A percentile compares a stretch with the other conserved stretches of the same genome.
These are phyloP conservation scores for Urtica urens DNA, from an alignment of 306 rosid genomes.

Conservation along the genomic window DNA sequence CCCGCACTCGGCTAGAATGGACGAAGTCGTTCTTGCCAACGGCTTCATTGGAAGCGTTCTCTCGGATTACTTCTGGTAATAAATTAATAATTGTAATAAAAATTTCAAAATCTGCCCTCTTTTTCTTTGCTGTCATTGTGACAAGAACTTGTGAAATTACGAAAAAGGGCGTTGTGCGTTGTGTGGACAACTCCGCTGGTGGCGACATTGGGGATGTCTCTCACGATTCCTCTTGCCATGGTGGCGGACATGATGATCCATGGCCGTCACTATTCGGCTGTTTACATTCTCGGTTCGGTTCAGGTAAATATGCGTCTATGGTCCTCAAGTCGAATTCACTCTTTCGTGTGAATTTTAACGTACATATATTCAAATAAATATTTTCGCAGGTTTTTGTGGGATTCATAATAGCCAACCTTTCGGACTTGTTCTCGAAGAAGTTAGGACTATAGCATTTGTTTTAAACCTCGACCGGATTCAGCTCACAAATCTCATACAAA, in stretches of 20 bases:
- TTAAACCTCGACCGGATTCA: background rate
- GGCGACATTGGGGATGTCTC: slow-evolving; percentile 98
- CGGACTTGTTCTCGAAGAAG: slow-evolving; percentile 56
- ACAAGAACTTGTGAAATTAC: slow-evolving; percentile 8
- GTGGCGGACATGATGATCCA: slow-evolving; percentile 94
- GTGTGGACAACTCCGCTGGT: slow-evolving; percentile 99
- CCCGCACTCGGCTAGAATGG: slow-evolving; percentile 68
- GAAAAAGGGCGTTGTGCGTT: slow-evolving; percentile 78
- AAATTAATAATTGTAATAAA: no score
- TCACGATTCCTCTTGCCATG: slow-evolving; percentile 98
- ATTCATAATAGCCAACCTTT: slow-evolving; percentile 83
- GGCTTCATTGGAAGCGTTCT: slow-evolving; percentile 93
- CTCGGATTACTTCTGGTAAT: slow-evolving; percentile 94
- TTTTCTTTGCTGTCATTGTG: slow-evolving; percentile 11
- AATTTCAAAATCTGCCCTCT: slow-evolving; percentile 2
- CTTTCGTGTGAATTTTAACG: slow-evolving; percentile 2
- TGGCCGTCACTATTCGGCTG: slow-evolving; percentile 80
- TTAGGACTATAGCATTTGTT: slow-evolving; percentile 46
- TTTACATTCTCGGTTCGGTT: slow-evolving; percentile 82
- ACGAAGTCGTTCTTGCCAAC: slow-evolving; percentile 87
- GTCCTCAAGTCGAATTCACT: background rate
- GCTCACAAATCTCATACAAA: slow-evolving; percentile 14
- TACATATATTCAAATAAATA: no score
- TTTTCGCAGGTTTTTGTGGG: slow-evolving; percentile 81
- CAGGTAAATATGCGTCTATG: slow-evolving; percentile 36